Evolutionary conservation across 371 early-diverging fungal genomes (phyloP), one percentile per base, ranked within the genome.

Genomic region (Mucor velutinosus): DNA sequence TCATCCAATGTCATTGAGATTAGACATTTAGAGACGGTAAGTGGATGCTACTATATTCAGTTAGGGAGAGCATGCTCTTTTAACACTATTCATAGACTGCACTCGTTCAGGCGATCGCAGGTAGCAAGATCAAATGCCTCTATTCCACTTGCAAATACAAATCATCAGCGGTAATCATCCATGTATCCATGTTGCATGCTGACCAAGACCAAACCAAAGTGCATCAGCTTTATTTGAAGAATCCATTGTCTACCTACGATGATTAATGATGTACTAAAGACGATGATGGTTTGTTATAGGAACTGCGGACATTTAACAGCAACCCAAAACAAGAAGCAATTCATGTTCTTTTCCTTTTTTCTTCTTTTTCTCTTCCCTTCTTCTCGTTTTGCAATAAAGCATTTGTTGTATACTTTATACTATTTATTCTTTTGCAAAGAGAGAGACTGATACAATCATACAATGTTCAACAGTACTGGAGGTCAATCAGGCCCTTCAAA

Each of bases 21-120:
- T 8, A 67, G 76, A 58, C 78, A 82, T 65, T 45, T 77, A 32
- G 75, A 75, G 62, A 78, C 78, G 15, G 82, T 79, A 75, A 79
- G 65, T 55, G 8, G 8, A 49, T n/a, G 3, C 43, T 47, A 19
- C 47, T 47, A 47, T 53, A 27, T 53, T 1, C 53, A 53, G 25
- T 27, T 53, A 39, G 35, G 29, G 27, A 32, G 3, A 59, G 27
- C 25, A 19, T 49, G 29, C 17, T 49, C 12, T 45, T 45, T 21
- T 5, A 10, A 53, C 53, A 11, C 53, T 53, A 14, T 47, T 15
- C 11, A 35, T 65, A 70, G 70, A 56, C 65, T 32, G 70, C 60
- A 17, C 53, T 70, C 15, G 70, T 70, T 27, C 65, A 70, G 35
- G 65, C 65, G 1, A 70, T 70, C 29, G 60, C 60, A 45, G 70